These are phyloP conservation scores for Piloderma croceum DNA, from an alignment of 768 basidiomycete species.

Conservation along the genomic window DNA sequence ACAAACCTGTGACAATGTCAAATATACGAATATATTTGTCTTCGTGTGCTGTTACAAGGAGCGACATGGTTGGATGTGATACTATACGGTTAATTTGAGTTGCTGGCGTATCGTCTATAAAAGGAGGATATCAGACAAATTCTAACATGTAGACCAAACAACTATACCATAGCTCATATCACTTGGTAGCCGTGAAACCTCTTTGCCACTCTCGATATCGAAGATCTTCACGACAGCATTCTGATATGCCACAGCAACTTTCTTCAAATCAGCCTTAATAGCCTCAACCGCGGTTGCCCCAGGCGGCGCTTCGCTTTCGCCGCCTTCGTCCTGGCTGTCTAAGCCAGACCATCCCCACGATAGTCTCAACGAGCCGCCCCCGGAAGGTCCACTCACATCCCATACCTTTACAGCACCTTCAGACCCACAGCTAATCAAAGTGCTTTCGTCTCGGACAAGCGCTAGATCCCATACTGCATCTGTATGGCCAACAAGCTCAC, in stretches of 20 bases:
- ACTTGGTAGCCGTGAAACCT: conserved; percentile 55
- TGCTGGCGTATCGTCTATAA: conserved; percentile 61
- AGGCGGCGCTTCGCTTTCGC: conserved; percentile 30
- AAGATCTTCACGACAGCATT: conserved; percentile 88
- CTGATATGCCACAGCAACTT: conserved; percentile 86
- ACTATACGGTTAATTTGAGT: conserved; percentile 83
- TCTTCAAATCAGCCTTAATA: conserved; percentile 76
- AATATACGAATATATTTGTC: conserved; percentile 91
- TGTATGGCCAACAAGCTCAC: conserved; percentile 85
- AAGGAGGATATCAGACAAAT: conserved; percentile 1
- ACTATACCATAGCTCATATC: conserved; percentile 53
- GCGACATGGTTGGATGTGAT: conserved; percentile 85
- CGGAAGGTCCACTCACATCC: conserved; percentile 71
- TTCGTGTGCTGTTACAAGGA: conserved; percentile 88
- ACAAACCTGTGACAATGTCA: conserved; percentile 74
- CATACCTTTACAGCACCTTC: conserved; percentile 93
- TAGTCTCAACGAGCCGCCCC: conserved; percentile 59
- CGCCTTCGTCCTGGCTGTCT: conserved; percentile 33
- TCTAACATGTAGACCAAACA: conserved; percentile 1
- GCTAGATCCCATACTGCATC: conserved; percentile 97
- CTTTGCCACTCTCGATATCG: conserved; percentile 84
- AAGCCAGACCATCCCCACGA: conserved; percentile 79
- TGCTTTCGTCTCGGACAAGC: conserved; percentile 74
- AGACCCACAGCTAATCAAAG: conserved; percentile 84
- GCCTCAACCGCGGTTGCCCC: conserved; percentile 83